Base-by-base conservation (phyloP, 768 basidiomycete species). In the Collybiopsis luxurians region DNA sequence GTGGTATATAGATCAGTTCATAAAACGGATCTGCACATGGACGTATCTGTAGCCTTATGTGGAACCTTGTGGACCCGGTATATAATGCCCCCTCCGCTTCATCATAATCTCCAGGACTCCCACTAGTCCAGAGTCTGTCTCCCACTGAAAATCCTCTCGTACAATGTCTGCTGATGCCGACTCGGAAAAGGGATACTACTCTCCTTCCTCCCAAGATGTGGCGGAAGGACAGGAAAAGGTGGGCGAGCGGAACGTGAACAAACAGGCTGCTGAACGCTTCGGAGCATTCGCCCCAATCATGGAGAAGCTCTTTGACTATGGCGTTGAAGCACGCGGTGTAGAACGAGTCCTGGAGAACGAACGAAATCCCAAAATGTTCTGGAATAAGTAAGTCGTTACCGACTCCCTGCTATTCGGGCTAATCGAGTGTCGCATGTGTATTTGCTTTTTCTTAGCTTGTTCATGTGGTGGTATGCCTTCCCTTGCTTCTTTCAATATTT, bases 301-400 rank as follows among this genome's bases (percentile, higher is more conserved):
- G 23, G 62, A 66, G 43, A 74, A 64, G 61, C 66, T 81, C 12
- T 80, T 81, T 63, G 66, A 71, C 15, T 75, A 68, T 52, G 81
- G 80, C 46, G 77, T 83, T 19, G 82, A 83, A 64, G 80, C 79
- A 4, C 68, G 79, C 64, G 82, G 82, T 19, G 76, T 83, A 5
- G 82, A 82, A 59, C 76, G 81, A 12, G 77, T 83, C 0, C 79
- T 77, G 15, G 82, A 83, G 62, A 65, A 76, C 56, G 74, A 81
- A 65, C 62, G 79, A 58, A 74, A 76, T 51, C 66, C 59, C 1
- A 78, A 76, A 56, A 74, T 79, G 56, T 61, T 71, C 13, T 77
- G 76, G 74, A 78, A 78, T 62, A 76, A 76, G 75, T 74, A 48
- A 44, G 72, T 69, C 13, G 17, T 59, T 23, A 6, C 36, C 34